Evolutionary conservation across 306 rosid species (phyloP).

Genomic region (Pterocarpus santalinus): DNA sequence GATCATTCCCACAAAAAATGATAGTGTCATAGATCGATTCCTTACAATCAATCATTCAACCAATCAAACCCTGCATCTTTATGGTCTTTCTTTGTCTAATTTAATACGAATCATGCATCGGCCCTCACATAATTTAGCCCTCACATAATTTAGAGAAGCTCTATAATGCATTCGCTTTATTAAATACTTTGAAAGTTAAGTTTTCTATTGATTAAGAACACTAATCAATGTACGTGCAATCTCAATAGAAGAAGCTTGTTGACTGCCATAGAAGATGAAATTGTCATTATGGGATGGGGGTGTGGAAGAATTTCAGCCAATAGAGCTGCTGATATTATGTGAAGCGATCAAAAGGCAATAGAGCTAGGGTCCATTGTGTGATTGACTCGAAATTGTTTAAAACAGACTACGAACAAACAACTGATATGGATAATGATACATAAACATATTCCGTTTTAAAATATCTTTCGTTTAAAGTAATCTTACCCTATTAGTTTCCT

Average conservation of each 20-base stretch:
- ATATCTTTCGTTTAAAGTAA: too few relatives aligned
- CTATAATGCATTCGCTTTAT: conserved; percentile 52
- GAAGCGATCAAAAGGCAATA: conserved; percentile 20
- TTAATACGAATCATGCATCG: conserved; percentile 59
- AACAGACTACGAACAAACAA: neutral
- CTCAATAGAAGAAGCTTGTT: conserved; percentile 39
- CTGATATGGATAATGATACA: neutral
- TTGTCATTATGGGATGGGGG: conserved; percentile 21
- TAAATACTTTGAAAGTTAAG: conserved; percentile 49
- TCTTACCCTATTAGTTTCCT: too few relatives aligned
- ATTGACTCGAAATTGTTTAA: conserved; percentile 24
- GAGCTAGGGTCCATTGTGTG: neutral
- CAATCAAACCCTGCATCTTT: conserved; percentile 43
- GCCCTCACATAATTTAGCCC: conserved; percentile 38
- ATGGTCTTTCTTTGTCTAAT: conserved; percentile 50
- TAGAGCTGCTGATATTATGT: conserved; percentile 16
- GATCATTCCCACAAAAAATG: conserved; percentile 45
- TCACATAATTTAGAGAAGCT: conserved; percentile 43
- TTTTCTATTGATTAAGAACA: conserved; percentile 41
- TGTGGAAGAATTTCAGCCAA: conserved; percentile 47
- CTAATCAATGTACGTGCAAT: conserved; percentile 50
- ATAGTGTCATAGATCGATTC: conserved; percentile 41
- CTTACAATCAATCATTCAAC: conserved; percentile 52
- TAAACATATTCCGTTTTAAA: too few relatives aligned
- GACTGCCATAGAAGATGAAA: conserved; percentile 9